These are phyloP conservation scores for Gymnopilus junonius DNA, from an alignment of 768 basidiomycete genomes.

Conservation along the genomic window DNA sequence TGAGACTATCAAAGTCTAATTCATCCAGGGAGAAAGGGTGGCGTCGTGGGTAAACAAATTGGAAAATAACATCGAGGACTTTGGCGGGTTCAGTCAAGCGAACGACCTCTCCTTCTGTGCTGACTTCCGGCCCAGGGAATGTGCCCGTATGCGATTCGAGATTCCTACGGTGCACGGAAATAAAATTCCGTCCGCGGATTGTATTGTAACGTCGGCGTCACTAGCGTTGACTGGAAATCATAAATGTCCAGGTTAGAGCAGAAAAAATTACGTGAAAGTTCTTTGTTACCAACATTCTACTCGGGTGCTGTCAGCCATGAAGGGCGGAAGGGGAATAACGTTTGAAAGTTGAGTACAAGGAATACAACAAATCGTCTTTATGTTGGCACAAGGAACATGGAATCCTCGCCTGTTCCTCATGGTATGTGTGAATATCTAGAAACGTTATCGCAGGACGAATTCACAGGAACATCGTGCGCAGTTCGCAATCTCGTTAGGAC, in stretches of 20 bases:
- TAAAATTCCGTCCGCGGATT: neutral
- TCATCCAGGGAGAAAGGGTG: neutral
- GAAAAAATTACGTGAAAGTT: neutral
- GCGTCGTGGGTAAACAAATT: neutral
- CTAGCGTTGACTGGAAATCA: neutral
- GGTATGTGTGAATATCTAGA: too few relatives aligned
- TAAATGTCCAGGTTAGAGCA: neutral
- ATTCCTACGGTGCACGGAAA: neutral
- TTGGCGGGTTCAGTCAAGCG: neutral
- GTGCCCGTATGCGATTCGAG: neutral
- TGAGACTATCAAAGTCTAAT: constrained; percentile 8
- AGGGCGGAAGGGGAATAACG: too few relatives aligned
- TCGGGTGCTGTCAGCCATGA: neutral
- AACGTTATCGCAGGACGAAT: too few relatives aligned
- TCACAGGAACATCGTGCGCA: too few relatives aligned
- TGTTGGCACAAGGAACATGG: too few relatives aligned
- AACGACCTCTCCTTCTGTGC: neutral
- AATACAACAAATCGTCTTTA: too few relatives aligned
- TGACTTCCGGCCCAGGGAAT: neutral
- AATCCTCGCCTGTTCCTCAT: too few relatives aligned
- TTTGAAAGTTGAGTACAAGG: too few relatives aligned
- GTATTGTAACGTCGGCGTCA: neutral
- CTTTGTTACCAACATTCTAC: neutral
- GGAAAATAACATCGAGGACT: neutral
- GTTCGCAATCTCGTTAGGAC: too few relatives aligned